Evolutionary conservation across 345 rosid genomes (phyloP).

Genomic region (Ceriops decandra): DNA sequence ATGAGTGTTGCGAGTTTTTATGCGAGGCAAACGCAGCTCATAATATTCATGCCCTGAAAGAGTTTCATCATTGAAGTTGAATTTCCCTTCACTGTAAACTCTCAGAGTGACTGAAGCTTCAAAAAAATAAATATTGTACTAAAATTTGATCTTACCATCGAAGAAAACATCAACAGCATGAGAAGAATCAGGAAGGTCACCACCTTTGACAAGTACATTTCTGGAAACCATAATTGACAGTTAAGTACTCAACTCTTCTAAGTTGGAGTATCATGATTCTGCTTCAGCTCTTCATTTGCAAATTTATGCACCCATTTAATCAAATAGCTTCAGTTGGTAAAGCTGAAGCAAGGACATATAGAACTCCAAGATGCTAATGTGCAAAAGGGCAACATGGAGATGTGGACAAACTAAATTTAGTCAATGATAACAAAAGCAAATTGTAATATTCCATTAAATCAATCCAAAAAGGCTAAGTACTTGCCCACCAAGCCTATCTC

Average conservation of each 20-base stretch:
- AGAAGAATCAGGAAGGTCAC: constrained; percentile 75
- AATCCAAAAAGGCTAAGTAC: too few relatives aligned
- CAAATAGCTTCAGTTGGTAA: constrained; percentile 2
- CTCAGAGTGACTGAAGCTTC: neutral
- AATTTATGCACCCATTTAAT: neutral
- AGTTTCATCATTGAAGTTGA: neutral
- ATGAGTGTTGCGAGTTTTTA: constrained; percentile 74
- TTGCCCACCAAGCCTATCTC: too few relatives aligned
- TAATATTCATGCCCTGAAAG: constrained; percentile 54
- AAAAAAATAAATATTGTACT: neutral
- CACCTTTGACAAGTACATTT: constrained; percentile 89
- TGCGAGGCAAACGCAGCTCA: constrained; percentile 62
- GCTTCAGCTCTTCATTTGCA: neutral
- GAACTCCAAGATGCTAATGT: neutral
- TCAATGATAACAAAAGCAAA: too few relatives aligned
- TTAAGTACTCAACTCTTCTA: constrained; percentile 9
- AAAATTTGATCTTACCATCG: constrained; percentile 49
- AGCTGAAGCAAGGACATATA: constrained; percentile 1
- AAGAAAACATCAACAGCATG: constrained; percentile 86
- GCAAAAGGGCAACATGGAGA: neutral
- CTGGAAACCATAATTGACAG: constrained; percentile 37
- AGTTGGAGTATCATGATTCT: neutral
- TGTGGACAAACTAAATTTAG: neutral
- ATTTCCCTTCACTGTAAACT: neutral
- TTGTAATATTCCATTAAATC: too few relatives aligned